Base-by-base conservation (phyloP, 108 stramenopile genomes). In the Licmophora abbreviata region DNA sequence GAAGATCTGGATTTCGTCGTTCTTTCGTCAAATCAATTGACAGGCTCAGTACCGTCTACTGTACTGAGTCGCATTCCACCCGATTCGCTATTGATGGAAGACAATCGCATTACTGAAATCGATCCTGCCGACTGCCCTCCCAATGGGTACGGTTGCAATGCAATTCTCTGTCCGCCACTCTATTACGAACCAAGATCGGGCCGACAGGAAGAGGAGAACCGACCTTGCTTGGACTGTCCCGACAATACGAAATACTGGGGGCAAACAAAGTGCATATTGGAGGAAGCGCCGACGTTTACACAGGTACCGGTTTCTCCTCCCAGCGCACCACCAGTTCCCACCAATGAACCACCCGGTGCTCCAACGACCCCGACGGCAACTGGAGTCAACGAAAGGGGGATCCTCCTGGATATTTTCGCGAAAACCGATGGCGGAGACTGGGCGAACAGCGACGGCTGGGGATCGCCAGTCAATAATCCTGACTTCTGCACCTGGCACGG, bases 111-210 rank as follows among this genome's bases (percentile, higher is more conserved):
- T 22, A 41, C 48, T 26, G 51, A n/a, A 29, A 61, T 73, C 18
- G 20, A 15, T 18, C 18, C 15, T 18, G 21, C 66, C 29, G 30
- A 48, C 23, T 43, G 66, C 31, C n/a, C 31, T 79, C 10, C 68
- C 66, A 25, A 9, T 12, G 14, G 61, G 41, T 64, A 70, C 51
- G 60, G 69, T 18, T 92, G 90, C 35, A 75, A 85, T 57, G 83
- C 77, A 5, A 74, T 92, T 61, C 58, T 92, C 22, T 92, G 90
- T 54, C 83, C 76, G 1, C 51, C 63, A 11, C 77, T 73, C 4
- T 74, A 62, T 7, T 87, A 62, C 58, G 66, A 71, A 29, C 41
- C 44, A 1, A n/a, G 44, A 14, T n/a, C 44, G 3, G 44, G 44
- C 14, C 3, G 8, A 26, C 44, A 46, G 26, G 44, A 46, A 21